Conservation (phyloP, 164 flowering plant genomes). For the Cinnamomum micranthum region DNA sequence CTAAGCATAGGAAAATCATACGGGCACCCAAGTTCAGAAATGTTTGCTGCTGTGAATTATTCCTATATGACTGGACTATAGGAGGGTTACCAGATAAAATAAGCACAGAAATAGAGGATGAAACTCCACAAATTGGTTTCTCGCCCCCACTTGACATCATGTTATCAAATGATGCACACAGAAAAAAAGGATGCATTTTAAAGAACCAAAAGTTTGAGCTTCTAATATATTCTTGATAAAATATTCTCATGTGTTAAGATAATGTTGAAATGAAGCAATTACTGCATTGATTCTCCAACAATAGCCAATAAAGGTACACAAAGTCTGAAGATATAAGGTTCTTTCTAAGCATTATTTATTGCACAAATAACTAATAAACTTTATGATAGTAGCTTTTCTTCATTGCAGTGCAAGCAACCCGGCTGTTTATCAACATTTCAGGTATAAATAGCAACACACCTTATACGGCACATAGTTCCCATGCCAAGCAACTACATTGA, state of each 20-base stretch:
- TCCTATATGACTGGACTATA: background rate
- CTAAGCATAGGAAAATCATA: background rate
- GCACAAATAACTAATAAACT: background rate
- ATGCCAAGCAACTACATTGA: slow-evolving; percentile 98
- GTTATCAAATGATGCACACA: background rate
- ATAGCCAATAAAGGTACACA: background rate
- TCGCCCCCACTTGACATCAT: background rate
- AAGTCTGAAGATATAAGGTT: no score
- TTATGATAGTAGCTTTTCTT: background rate
- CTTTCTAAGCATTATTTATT: background rate
- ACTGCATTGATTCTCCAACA: background rate
- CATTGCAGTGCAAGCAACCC: background rate
- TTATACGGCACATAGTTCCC: slow-evolving; percentile 96
- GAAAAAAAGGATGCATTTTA: background rate
- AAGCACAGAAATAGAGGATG: background rate
- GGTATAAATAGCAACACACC: slow-evolving; percentile 32
- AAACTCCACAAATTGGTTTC: background rate
- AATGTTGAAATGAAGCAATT: background rate
- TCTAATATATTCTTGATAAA: no score
- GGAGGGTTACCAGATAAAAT: background rate
- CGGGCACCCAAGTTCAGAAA: background rate
- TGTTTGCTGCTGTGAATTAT: background rate
- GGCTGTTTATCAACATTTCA: background rate
- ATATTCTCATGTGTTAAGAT: background rate
- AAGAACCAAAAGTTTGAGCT: no score